These are phyloP conservation scores for Candida piceae DNA, from an alignment of 805 yeast species.

Conservation along the genomic window DNA sequence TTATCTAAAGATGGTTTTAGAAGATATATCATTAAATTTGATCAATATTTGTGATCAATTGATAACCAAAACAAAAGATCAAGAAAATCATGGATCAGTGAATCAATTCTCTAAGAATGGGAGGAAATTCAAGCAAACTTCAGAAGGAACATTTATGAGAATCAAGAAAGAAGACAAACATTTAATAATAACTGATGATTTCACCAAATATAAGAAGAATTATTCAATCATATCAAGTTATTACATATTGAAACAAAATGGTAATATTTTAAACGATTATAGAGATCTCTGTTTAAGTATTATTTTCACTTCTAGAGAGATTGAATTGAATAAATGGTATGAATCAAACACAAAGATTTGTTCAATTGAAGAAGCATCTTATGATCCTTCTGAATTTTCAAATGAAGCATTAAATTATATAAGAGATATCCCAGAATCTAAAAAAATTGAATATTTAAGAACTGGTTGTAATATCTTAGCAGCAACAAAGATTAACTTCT, in stretches of 20 bases:
- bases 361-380: slow-evolving; percentile 30
- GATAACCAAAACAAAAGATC: slow-evolving; percentile 16
- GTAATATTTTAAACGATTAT: slow-evolving; percentile 31
- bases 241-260: slow-evolving; percentile 36
- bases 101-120: too few species aligned
- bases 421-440: slow-evolving; percentile 21
- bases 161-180: slow-evolving; percentile 46
- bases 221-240: slow-evolving; percentile 40
- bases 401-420: slow-evolving; percentile 33
- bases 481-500: slow-evolving; percentile 45
- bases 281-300: slow-evolving; percentile 43
- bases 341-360: slow-evolving; percentile 41
- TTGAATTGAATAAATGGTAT: slow-evolving; percentile 46
- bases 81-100: slow-evolving; percentile 27
- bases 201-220: slow-evolving; percentile 22
- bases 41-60: slow-evolving; percentile 25
- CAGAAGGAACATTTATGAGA: slow-evolving; percentile 42
- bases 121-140: slow-evolving; percentile 41
- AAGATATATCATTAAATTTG: slow-evolving; percentile 26
- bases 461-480: slow-evolving; percentile 40
- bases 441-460: slow-evolving; percentile 30
- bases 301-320: slow-evolving; percentile 44
- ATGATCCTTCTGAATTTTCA: slow-evolving; percentile 25
- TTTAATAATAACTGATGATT: slow-evolving; percentile 34
- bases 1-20: slow-evolving; percentile 15